A percentile compares a stretch with the other conserved stretches of the same genome.
phyloP scores from a whole-genome alignment of 768 basidiomycete species.

The Podaxis sp. region DNA sequence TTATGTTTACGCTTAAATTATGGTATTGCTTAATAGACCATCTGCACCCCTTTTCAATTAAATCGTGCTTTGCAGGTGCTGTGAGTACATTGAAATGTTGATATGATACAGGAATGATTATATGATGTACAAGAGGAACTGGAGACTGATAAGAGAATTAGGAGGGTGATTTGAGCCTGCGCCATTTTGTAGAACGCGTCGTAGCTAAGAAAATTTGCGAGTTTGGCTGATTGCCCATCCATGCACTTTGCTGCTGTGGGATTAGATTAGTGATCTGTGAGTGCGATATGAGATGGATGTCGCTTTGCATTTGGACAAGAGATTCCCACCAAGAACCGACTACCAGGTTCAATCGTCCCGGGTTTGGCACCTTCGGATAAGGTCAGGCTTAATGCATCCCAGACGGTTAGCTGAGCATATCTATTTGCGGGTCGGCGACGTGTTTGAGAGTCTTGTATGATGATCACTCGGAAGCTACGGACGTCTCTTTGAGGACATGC shows the following conservation, averaged over 20 bases:
- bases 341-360: slow-evolving; percentile 58
- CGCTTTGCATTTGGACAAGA: not conserved
- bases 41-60: not conserved
- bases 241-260: slow-evolving; percentile 66
- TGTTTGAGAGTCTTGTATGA: slow-evolving; percentile 64
- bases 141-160: not conserved
- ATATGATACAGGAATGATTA: not conserved
- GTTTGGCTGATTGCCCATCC: slow-evolving; percentile 64
- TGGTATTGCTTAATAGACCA: slow-evolving; percentile 4
- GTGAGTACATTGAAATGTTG: not conserved
- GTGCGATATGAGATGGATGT: slow-evolving; percentile 3
- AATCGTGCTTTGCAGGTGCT: not conserved
- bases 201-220: slow-evolving; percentile 73
- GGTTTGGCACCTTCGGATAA: slow-evolving; percentile 49
- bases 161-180: slow-evolving; percentile 27
- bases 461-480: slow-evolving; percentile 72
- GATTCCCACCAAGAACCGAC: slow-evolving; percentile 62
- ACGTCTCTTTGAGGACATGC: slow-evolving; percentile 75
- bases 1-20: not conserved
- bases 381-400: slow-evolving; percentile 65
- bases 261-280: slow-evolving; percentile 62
- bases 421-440: slow-evolving; percentile 51
- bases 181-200: slow-evolving; percentile 66
- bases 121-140: not conserved
- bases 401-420: slow-evolving; percentile 77